A percentile compares a stretch with the other conserved stretches of the same genome.
Evolutionary conservation across 2,329 filamentous ascomycete genomes (phyloP).

Genomic region (Colletotrichum melonis): DNA sequence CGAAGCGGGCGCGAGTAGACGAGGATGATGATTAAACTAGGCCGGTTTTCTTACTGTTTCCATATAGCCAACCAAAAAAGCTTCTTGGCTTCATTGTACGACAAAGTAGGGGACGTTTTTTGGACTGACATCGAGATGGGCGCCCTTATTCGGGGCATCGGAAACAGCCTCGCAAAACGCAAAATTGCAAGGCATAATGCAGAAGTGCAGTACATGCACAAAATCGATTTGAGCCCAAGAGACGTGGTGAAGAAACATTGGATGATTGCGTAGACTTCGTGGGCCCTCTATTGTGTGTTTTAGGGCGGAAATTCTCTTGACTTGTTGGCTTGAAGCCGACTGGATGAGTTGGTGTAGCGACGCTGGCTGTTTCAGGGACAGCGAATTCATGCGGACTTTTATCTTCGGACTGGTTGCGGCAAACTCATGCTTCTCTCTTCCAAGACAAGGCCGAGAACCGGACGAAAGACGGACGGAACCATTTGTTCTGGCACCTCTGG

Average conservation of each 20-base stretch:
- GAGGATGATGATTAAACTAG: conserved; percentile 68
- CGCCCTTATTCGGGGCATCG: not conserved
- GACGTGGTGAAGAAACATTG: conserved; percentile 5
- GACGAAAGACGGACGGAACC: conserved; percentile 7
- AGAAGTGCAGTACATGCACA: conserved; percentile 1
- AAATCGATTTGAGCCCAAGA: conserved; percentile 2
- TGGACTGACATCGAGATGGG: conserved; percentile 15
- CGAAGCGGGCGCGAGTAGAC: conserved; percentile 83
- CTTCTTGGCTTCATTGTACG: not conserved
- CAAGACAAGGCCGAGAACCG: conserved; percentile 28
- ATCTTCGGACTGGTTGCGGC: not conserved
- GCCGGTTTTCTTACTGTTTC: not conserved
- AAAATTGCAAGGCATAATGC: conserved; percentile 11
- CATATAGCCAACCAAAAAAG: not conserved
- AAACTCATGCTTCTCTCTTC: not conserved
- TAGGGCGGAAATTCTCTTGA: conserved; percentile 9
- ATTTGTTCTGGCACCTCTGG: not conserved
- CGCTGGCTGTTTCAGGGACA: conserved; percentile 23
- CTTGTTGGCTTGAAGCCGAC: conserved; percentile 10
- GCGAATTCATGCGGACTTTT: conserved; percentile 23
- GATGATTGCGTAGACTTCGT: conserved; percentile 19
- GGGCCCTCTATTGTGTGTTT: not conserved
- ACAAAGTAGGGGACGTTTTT: not conserved
- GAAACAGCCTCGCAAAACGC: not conserved
- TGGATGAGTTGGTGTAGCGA: conserved; percentile 19